Conservation (phyloP, 306 rosid genomes). For the Hippophae gyantsensis region DNA sequence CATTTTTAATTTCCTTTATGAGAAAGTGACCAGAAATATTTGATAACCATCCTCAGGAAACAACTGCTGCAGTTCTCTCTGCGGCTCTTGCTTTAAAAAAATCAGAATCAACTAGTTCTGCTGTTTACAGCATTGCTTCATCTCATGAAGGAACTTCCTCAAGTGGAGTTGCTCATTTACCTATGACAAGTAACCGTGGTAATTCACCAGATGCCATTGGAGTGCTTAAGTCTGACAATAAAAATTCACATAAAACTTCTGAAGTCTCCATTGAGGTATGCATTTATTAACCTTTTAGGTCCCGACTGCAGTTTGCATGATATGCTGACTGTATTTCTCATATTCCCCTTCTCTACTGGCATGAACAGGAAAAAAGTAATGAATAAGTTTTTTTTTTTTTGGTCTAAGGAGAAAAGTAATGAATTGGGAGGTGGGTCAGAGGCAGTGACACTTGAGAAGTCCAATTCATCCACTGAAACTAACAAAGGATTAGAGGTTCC, state of each 20-base stretch:
- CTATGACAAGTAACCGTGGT: constrained; percentile 8
- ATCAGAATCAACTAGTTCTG: constrained; percentile 30
- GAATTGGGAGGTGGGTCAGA: constrained; percentile 8
- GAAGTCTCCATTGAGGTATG: constrained; percentile 26
- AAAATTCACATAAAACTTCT: constrained; percentile 10
- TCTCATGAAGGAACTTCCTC: constrained; percentile 19
- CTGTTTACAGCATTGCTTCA: constrained; percentile 14
- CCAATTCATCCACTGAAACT: constrained; percentile 15
- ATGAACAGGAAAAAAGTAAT: constrained; percentile 15
- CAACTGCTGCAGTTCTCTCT: constrained; percentile 39
- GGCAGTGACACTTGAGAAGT: constrained; percentile 12
- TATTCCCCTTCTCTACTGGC: background rate
- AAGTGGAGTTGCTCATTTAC: constrained; percentile 7
- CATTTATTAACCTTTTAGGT: background rate
- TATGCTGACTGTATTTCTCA: background rate
- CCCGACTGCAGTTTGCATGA: background rate
- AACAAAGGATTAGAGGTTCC: constrained; percentile 5
- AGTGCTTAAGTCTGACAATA: constrained; percentile 8
- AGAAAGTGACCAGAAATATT: background rate
- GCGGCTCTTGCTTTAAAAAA: constrained; percentile 51
- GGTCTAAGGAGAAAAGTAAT: constrained; percentile 9
- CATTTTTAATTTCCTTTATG: background rate
- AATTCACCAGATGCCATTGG: constrained; percentile 15
- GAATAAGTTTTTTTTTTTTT: background rate
- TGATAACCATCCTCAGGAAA: constrained; percentile 31